Evolutionary conservation across 2,329 filamentous ascomycete genomes (phyloP).

Genomic region (Cercospora zeae-maydis): DNA sequence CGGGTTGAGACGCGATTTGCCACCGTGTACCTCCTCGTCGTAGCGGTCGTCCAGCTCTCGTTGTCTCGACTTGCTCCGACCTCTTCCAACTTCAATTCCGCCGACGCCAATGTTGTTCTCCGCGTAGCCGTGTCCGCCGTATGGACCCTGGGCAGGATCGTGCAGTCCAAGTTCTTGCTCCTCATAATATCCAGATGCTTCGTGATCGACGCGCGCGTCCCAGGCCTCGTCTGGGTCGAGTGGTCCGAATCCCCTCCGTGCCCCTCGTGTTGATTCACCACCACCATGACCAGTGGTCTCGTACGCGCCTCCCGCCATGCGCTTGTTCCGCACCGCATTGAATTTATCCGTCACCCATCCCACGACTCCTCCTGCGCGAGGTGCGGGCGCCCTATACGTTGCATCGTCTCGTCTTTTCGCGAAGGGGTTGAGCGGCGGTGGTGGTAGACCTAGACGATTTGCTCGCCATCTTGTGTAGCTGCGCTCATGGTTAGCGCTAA

Average conservation of each 20-base stretch:
- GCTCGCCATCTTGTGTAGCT: conserved; percentile 68
- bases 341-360: conserved; percentile 71
- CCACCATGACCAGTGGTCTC: conserved; percentile 38
- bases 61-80: conserved; percentile 50
- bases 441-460: conserved; percentile 66
- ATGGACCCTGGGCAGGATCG: conserved; percentile 41
- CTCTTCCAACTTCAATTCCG: conserved; percentile 39
- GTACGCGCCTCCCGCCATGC: conserved; percentile 55
- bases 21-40: conserved; percentile 44
- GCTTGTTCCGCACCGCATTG: conserved; percentile 61
- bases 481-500: conserved; percentile 1
- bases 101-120: conserved; percentile 31
- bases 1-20: conserved; percentile 51
- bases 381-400: conserved; percentile 50
- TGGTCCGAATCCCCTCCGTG: conserved; percentile 58
- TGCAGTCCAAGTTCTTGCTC: conserved; percentile 68
- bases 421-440: conserved; percentile 70
- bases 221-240: conserved; percentile 82
- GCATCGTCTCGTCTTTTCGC: conserved; percentile 32
- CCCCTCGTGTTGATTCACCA: conserved; percentile 18
- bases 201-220: conserved; percentile 74
- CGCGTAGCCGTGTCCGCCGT: conserved; percentile 41
- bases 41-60: conserved; percentile 45
- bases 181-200: conserved; percentile 69
- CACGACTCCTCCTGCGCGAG: conserved; percentile 58